Evolutionary conservation across 331 rosid genomes (phyloP).

Genomic region (Malus hybrid): DNA sequence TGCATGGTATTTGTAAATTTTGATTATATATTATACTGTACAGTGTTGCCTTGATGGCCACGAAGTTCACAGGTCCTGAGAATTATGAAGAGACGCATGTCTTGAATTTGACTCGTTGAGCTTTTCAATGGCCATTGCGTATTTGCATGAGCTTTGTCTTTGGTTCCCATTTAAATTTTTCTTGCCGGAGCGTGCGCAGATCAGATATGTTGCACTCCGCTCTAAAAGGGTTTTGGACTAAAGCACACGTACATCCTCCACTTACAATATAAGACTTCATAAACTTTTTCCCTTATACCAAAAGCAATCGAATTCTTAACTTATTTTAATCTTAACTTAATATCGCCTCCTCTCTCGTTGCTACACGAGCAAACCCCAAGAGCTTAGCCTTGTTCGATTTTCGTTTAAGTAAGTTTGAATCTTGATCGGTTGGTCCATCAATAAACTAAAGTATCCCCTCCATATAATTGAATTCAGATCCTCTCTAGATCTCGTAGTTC

Average conservation of each 20-base stretch:
- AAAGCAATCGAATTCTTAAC: no score
- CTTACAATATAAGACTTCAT: no score
- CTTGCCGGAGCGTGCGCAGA: background rate
- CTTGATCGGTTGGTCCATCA: background rate
- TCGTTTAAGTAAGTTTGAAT: background rate
- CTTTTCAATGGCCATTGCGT: slow-evolving; percentile 11
- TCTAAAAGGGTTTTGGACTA: background rate
- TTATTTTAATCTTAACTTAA: no score
- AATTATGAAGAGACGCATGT: slow-evolving; percentile 12
- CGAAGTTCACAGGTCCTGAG: slow-evolving; percentile 6
- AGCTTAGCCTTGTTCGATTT: no score
- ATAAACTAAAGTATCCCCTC: background rate
- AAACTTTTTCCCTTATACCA: no score
- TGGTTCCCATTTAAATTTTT: no score
- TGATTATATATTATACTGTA: background rate
- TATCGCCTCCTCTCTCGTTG: no score
- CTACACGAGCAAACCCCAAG: no score
- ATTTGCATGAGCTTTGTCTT: slow-evolving; percentile 1
- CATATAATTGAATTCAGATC: no score
- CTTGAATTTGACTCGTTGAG: slow-evolving; percentile 29
- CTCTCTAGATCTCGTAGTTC: no score
- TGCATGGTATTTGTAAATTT: background rate
- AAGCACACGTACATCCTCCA: no score
- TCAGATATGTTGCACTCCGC: background rate
- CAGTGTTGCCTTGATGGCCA: slow-evolving; percentile 14